Conservation (phyloP, 1,284 basidiomycete genomes). For the Sporisorium iseilematis-ciliati region DNA sequence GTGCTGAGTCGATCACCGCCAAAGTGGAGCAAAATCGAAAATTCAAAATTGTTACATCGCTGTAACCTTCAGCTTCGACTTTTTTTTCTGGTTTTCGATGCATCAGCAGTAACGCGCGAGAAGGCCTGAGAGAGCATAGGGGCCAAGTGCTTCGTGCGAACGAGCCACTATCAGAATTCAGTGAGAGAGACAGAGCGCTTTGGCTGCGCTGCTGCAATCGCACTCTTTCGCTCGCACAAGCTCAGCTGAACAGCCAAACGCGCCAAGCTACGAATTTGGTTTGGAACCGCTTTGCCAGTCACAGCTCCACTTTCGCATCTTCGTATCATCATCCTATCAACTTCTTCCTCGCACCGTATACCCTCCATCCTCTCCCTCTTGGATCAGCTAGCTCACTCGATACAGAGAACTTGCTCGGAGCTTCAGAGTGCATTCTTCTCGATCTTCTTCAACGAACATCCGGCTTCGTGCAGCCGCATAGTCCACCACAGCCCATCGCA, state of each 20-base stretch:
- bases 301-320: slow-evolving; percentile 5
- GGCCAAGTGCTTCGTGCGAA: slow-evolving; percentile 7
- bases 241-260: background rate
- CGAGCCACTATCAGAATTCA: slow-evolving; percentile 4
- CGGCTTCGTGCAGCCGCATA: slow-evolving; percentile 3
- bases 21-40: slow-evolving; percentile 26
- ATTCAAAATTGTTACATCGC: background rate
- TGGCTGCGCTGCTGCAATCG: slow-evolving; percentile 2
- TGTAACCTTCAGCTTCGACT: background rate
- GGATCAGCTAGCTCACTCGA: slow-evolving; percentile 5
- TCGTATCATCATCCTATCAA: slow-evolving; percentile 1
- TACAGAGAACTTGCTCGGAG: background rate
- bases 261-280: slow-evolving; percentile 22
- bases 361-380: slow-evolving; percentile 4
- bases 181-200: background rate
- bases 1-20: slow-evolving; percentile 34
- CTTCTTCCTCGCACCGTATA: slow-evolving; percentile 15
- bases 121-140: slow-evolving; percentile 7
- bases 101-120: background rate
- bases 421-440: background rate
- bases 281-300: slow-evolving; percentile 1
- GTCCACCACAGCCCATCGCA: slow-evolving; percentile 11
- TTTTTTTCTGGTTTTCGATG: background rate
- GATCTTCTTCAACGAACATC: background rate
- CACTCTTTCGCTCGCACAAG: background rate